Evolutionary conservation across 1,139 yeast species (phyloP).

Genomic region (Suhomyces bribrorum): DNA sequence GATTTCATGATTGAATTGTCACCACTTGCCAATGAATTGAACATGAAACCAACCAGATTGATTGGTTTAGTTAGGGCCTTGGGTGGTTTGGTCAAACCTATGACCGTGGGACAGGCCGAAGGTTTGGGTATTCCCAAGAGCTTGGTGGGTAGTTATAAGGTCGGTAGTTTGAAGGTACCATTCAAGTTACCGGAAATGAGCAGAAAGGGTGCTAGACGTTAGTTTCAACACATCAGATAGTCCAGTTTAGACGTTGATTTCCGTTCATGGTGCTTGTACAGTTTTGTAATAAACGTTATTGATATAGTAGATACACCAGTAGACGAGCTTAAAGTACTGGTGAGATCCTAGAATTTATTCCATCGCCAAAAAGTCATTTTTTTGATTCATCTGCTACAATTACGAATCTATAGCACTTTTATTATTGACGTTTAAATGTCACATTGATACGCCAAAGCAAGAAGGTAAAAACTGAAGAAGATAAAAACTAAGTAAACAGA

Average conservation of each 20-base stretch:
- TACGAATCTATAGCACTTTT: no score
- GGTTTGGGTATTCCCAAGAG: slow-evolving; percentile 75
- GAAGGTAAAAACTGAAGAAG: no score
- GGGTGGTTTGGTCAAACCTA: slow-evolving; percentile 78
- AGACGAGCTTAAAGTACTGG: no score
- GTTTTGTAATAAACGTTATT: no score
- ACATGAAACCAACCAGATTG: slow-evolving; percentile 75
- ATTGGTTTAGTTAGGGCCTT: slow-evolving; percentile 71
- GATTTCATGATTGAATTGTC: slow-evolving; percentile 73
- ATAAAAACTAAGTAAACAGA: background rate
- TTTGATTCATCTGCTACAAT: no score
- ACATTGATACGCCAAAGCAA: no score
- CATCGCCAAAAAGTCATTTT: no score
- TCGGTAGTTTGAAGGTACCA: slow-evolving; percentile 86
- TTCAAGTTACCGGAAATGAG: slow-evolving; percentile 84
- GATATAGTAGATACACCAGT: no score
- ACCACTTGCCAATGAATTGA: slow-evolving; percentile 83
- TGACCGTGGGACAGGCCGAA: slow-evolving; percentile 80
- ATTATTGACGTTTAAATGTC: no score
- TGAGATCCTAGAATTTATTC: no score
- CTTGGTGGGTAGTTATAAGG: slow-evolving; percentile 66
- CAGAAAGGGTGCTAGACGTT: slow-evolving; percentile 54
- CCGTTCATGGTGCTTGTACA: no score
- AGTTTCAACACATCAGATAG: background rate
- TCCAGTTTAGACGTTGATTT: no score